Base-by-base conservation (phyloP, 75 land plant species). In the Pinus taeda region DNA sequence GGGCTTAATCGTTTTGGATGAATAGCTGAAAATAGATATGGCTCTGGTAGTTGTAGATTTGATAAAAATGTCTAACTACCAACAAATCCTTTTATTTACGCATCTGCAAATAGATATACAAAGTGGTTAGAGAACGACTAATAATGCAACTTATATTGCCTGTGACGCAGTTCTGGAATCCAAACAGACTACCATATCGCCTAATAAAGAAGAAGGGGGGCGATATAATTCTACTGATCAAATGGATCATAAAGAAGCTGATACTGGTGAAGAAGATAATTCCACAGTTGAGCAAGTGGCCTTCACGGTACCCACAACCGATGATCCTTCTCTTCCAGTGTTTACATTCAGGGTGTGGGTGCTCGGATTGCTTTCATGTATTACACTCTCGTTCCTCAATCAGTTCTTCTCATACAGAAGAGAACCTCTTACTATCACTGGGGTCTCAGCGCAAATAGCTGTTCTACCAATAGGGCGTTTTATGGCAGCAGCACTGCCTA, bases 331-430 rank as follows among this genome's bases (percentile, higher is more conserved):
- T 30, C 67, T 79, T 1, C 88, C 88, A 13, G 81, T 62, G n/a
- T 66, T 78, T 45, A 88, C 89, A 15, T 88, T 88, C 80, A 75
- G 89, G 37, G 77, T 70, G 70, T 85, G 84, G 84, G 67, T 82
- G 18, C 78, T 88, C 37, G 89, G 89, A 11, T 11, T 67, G 13
- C 21, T 77, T 26, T 81, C 88, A 22, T 88, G 89, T 30, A 67
- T 77, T 3, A 59, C 73, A 15, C 85, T 88, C 60, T 79, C 82
- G 24, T 88, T 88, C 67, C 74, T 82, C 24, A 88, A 88, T 76
- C 81, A 79, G 75, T 88, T 88, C 82, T 88, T 88, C 71, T 76
- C 76, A 21, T 85, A 76, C 78, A 69, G 89, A 21, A 77, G 21
- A 15, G 75, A 85, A 33, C 88, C 84, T 30, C 85, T 88, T 11